phyloP scores from a whole-genome alignment of 352 stramenopile species.

The Phytophthora tubulina region DNA sequence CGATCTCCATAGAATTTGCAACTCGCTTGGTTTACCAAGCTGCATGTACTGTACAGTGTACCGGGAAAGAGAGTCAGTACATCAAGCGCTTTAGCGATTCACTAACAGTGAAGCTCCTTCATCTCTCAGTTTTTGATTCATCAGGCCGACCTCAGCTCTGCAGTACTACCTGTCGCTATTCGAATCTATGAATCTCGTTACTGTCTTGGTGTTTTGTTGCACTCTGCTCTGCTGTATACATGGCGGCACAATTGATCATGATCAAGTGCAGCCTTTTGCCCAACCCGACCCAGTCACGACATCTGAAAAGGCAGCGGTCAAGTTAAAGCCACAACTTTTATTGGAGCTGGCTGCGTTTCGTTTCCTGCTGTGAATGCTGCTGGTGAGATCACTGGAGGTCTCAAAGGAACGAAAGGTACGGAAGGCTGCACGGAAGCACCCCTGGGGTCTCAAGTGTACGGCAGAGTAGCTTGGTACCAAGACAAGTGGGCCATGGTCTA shows the following conservation, averaged over 20 bases:
- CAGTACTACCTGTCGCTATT: not conserved
- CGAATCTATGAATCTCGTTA: not conserved
- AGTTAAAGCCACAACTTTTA: not conserved
- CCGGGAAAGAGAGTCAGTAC: too few relatives aligned
- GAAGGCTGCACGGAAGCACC: not conserved
- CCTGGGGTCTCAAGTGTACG: not conserved
- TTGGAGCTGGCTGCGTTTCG: not conserved
- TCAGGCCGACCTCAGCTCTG: not conserved
- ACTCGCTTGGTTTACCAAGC: too few relatives aligned
- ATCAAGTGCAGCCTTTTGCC: not conserved
- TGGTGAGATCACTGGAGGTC: not conserved
- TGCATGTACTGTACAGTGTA: too few relatives aligned
- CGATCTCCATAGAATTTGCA: too few relatives aligned
- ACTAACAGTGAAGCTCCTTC: too few relatives aligned
- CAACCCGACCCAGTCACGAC: not conserved
- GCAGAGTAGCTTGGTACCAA: not conserved
- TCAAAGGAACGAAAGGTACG: not conserved
- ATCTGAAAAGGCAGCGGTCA: not conserved
- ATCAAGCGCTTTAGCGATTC: too few relatives aligned
- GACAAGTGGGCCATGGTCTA: not conserved
- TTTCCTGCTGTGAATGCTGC: not conserved
- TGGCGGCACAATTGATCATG: not conserved
- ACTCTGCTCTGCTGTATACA: not conserved
- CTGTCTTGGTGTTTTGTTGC: not conserved
- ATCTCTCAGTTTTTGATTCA: too few relatives aligned